Conservation (phyloP, 768 basidiomycete genomes). For the Saitozyma sp. region DNA sequence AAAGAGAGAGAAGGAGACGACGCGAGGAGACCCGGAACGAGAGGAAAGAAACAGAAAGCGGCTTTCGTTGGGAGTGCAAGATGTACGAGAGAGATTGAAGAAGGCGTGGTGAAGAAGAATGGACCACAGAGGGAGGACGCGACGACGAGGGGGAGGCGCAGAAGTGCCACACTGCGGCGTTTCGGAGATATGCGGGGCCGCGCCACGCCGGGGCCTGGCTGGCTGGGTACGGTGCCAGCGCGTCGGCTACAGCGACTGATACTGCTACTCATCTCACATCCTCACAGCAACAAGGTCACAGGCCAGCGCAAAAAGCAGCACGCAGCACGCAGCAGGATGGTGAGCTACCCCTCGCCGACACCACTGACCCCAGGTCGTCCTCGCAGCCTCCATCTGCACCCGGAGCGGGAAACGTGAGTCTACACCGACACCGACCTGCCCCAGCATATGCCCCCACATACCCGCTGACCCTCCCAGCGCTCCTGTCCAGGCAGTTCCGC, state of each 20-base stretch:
- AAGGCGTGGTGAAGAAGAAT: conserved; percentile 7
- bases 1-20: conserved; percentile 58
- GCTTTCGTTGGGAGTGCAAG: not conserved
- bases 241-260: too few relatives aligned
- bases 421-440: too few relatives aligned
- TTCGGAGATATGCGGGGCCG: too few relatives aligned
- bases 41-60: conserved; percentile 48
- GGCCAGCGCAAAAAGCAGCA: too few relatives aligned
- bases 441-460: too few relatives aligned
- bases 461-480: conserved; percentile 61
- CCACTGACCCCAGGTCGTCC: conserved; percentile 44
- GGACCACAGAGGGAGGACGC: not conserved
- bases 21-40: conserved; percentile 55
- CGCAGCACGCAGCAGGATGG: conserved; percentile 17
- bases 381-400: conserved; percentile 48
- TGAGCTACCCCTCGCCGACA: conserved; percentile 3
- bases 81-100: conserved; percentile 29
- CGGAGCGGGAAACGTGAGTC: conserved; percentile 53
- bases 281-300: too few relatives aligned
- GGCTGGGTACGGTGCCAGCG: too few relatives aligned
- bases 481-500: conserved; percentile 93
- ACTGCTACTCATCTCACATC: too few relatives aligned
- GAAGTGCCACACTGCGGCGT: too few relatives aligned
- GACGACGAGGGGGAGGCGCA: not conserved
- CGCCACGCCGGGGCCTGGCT: too few relatives aligned